Conservation (phyloP, 345 rosid species). For the Lepidium aucheri region DNA sequence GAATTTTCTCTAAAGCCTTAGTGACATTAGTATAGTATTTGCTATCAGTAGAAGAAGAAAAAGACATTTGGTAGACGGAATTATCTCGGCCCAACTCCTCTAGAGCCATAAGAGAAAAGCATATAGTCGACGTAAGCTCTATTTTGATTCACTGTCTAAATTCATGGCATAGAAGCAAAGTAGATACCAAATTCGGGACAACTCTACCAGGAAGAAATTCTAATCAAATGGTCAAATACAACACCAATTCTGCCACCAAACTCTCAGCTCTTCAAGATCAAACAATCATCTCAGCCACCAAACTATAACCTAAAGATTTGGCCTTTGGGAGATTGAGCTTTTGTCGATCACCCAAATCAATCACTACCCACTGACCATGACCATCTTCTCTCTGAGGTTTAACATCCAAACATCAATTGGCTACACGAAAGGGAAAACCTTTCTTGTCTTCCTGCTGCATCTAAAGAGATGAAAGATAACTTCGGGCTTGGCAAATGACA, state of each 20-base stretch:
- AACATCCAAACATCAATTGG: neutral
- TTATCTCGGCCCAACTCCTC: too few species aligned
- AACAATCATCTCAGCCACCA: conserved; percentile 21
- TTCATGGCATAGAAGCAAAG: conserved; percentile 24
- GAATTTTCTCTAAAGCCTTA: too few species aligned
- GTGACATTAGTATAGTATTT: too few species aligned
- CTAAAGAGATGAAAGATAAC: neutral
- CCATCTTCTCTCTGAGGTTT: neutral
- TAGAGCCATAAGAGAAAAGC: too few species aligned
- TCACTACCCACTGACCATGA: conserved; percentile 11
- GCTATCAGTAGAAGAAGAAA: too few species aligned
- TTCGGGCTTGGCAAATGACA: too few species aligned
- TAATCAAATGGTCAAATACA: conserved; percentile 21
- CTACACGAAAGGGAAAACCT: conserved; percentile 4
- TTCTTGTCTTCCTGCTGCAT: conserved; percentile 7
- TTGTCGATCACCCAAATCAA: neutral
- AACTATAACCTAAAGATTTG: conserved; percentile 22
- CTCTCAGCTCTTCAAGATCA: neutral
- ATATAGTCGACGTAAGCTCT: too few species aligned
- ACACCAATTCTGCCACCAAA: neutral
- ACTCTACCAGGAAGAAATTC: neutral
- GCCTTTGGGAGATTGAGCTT: conserved; percentile 7
- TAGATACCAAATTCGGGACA: conserved; percentile 12
- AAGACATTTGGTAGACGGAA: too few species aligned
- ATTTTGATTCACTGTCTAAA: conserved; percentile 7